Evolutionary conservation across 1,284 basidiomycete genomes (phyloP).

Genomic region (Athelia psychrophila): DNA sequence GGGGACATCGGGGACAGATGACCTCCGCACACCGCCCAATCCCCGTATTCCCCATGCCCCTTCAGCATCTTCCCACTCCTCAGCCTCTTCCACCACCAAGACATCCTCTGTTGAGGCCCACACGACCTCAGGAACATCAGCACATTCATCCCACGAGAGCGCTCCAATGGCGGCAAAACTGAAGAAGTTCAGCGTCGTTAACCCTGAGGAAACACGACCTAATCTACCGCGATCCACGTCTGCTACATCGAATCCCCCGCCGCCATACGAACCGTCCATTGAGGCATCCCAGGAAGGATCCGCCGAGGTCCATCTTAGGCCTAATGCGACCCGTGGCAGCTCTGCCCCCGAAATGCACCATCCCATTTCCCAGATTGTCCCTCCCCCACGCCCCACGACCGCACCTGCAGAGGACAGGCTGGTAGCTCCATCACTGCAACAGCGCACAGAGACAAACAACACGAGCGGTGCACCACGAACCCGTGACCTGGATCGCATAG

Average conservation of each 20-base stretch:
- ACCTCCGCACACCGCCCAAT: neutral
- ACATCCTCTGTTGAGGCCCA: neutral
- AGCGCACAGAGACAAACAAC: constrained; percentile 18
- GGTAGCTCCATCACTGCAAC: constrained; percentile 7
- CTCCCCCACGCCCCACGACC: neutral
- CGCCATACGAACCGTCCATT: too few relatives aligned
- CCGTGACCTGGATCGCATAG: constrained; percentile 62
- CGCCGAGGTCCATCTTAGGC: neutral
- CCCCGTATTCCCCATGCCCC: neutral
- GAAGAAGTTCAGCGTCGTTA: too few relatives aligned
- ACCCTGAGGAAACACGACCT: too few relatives aligned
- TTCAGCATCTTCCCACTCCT: neutral
- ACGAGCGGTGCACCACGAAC: constrained; percentile 2
- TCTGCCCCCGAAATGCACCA: neutral
- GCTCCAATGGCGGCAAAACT: too few relatives aligned
- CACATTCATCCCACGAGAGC: neutral
- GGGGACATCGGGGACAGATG: neutral
- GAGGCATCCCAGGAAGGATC: too few relatives aligned
- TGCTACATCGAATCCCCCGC: too few relatives aligned
- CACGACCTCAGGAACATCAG: neutral
- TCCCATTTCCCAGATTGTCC: neutral
- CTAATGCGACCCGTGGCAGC: neutral
- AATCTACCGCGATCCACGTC: too few relatives aligned
- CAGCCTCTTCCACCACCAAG: neutral
- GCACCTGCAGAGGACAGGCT: neutral